These are phyloP conservation scores for Lyophyllum decastes DNA, from an alignment of 768 basidiomycete species.

Conservation along the genomic window DNA sequence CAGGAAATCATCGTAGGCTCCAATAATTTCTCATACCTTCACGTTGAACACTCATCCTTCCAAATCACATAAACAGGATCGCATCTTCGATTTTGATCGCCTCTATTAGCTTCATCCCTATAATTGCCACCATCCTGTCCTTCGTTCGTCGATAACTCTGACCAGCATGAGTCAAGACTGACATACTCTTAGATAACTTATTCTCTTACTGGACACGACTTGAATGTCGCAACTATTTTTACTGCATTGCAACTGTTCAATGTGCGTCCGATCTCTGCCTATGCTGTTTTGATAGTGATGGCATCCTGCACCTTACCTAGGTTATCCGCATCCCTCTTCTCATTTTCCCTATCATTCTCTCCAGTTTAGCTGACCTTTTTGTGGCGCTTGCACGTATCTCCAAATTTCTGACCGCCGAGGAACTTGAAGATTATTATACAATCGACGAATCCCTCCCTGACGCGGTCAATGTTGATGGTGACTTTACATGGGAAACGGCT, in stretches of 20 bases:
- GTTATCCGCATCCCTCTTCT: slow-evolving; percentile 60
- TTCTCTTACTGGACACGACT: slow-evolving; percentile 51
- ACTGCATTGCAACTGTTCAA: slow-evolving; percentile 61
- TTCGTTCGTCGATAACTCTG: slow-evolving; percentile 39
- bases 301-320: slow-evolving; percentile 25
- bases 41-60: neutral
- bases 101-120: slow-evolving; percentile 50
- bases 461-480: slow-evolving; percentile 50
- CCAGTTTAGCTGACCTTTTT: slow-evolving; percentile 46
- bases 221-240: slow-evolving; percentile 58
- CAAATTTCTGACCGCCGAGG: slow-evolving; percentile 54
- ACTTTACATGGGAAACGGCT: slow-evolving; percentile 53
- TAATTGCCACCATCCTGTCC: slow-evolving; percentile 49
- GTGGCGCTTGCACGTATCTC: slow-evolving; percentile 52
- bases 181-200: slow-evolving; percentile 56
- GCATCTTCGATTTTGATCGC: slow-evolving; percentile 41
- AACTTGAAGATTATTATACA: slow-evolving; percentile 45
- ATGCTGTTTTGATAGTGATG: neutral
- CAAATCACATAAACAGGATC: slow-evolving; percentile 26
- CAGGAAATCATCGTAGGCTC: slow-evolving; percentile 36
- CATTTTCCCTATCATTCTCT: slow-evolving; percentile 56
- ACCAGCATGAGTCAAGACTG: neutral
- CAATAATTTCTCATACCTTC: neutral
- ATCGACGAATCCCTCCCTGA: slow-evolving; percentile 37
- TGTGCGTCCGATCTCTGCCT: slow-evolving; percentile 26